Base-by-base conservation (phyloP, 116 monocot species). In the Phalaenopsis hybrid region DNA sequence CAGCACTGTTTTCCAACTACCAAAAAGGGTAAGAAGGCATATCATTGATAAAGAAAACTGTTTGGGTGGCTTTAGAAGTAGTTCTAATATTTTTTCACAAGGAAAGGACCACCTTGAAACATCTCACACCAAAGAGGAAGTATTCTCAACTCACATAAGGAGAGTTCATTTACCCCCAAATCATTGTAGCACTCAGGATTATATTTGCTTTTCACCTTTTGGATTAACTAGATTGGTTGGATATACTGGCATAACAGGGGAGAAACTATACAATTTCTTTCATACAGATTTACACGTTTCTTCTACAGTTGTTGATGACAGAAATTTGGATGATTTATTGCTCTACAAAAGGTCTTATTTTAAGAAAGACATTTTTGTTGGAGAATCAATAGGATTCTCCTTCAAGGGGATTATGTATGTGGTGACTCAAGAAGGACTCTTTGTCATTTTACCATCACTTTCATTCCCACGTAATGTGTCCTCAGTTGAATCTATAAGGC, bases 381-480 rank as follows among this genome's bases (percentile, higher is more conserved):
- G 85, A 72, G 88, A 92, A 43, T 90, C 89, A 41, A 80, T 94
- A 85, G 95, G 95, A 61, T 93, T 87, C 79, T 87, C 83, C 80
- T 92, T 91, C 55, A 84, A 90, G 79, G 97, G 95, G 50, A 90
- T 78, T 83, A 82, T 98, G 68, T 98, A 98, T 87, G 77, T 95
- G 76, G 84, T 98, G 78, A 89, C 91, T 45, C 68, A 87, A 75
- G 85, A 91, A 79, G 93, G 90, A 18, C 85, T 98, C 55, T 98
- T 82, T 87, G 88, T 98, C 34, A 67, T 93, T 86, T 92, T 98
- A 33, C 97, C 97, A 48, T 92, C 93, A 78, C 41, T 92, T 90
- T 90, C 88, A 76, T 33, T 89, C 59, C 81, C 91, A 79, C 81
- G 87, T 41, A 52, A 58, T 86, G 17, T 51, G 10, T n/a, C 81